These are phyloP conservation scores for Closterium sp. DNA, from an alignment of 139 green algal genomes.

Conservation along the genomic window DNA sequence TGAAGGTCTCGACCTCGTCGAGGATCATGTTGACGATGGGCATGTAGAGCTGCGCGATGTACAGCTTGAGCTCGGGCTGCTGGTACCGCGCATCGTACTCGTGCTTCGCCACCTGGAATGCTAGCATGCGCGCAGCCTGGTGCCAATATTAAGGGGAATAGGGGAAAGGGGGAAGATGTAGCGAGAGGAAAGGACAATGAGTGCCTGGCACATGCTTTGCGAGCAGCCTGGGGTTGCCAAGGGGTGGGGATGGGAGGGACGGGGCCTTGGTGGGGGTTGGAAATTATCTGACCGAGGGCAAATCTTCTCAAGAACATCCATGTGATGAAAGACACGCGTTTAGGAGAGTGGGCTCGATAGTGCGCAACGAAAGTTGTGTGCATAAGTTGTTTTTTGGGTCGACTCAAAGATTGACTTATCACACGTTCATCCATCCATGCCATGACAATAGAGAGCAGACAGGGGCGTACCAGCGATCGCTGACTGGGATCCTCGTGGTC, in stretches of 20 bases:
- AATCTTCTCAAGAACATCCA: no score
- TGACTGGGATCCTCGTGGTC: slow-evolving; percentile 41
- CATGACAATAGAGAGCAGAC: background rate
- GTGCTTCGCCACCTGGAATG: slow-evolving; percentile 34
- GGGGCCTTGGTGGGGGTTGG: background rate
- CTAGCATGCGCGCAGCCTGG: slow-evolving; percentile 32
- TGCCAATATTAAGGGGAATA: no score
- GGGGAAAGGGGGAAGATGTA: background rate
- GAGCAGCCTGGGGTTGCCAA: no score
- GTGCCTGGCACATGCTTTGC: no score
- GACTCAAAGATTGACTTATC: background rate
- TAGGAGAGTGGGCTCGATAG: no score
- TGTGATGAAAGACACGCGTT: no score
- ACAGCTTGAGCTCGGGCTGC: slow-evolving; percentile 20
- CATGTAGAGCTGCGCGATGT: slow-evolving; percentile 41
- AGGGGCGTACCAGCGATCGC: slow-evolving; percentile 26
- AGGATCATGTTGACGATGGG: slow-evolving; percentile 38
- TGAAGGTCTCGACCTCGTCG: slow-evolving; percentile 17
- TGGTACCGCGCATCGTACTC: slow-evolving; percentile 34
- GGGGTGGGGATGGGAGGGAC: no score
- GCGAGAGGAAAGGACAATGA: background rate
- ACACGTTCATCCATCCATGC: background rate
- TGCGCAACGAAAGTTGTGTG: no score
- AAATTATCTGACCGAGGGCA: no score
- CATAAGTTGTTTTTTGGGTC: no score